phyloP scores from a whole-genome alignment of 306 rosid species.

The Dalbergia cochinchinensis region DNA sequence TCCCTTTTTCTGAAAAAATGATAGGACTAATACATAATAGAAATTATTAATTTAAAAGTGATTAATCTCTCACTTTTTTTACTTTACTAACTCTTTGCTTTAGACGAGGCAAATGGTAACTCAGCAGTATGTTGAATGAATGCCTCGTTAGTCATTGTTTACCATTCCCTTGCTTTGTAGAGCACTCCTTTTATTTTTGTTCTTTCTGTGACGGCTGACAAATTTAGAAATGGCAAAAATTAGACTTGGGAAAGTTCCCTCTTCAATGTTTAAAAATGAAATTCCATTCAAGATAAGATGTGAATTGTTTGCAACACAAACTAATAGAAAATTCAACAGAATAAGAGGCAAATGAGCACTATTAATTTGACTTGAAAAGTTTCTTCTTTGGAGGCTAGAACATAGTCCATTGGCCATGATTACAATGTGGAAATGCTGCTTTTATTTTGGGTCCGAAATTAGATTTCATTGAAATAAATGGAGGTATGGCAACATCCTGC shows the following conservation, averaged over 20 bases:
- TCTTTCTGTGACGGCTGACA: not conserved
- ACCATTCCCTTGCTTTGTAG: not conserved
- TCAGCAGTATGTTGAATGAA: not conserved
- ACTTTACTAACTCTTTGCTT: too few species aligned
- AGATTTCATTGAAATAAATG: too few species aligned
- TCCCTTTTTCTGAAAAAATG: too few species aligned
- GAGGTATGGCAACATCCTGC: too few species aligned
- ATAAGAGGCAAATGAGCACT: not conserved
- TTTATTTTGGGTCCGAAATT: too few species aligned
- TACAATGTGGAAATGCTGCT: too few species aligned
- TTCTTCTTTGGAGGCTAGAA: not conserved
- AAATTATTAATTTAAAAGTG: too few species aligned
- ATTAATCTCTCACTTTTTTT: too few species aligned
- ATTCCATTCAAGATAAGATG: not conserved
- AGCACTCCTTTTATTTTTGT: too few species aligned
- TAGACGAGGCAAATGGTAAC: too few species aligned
- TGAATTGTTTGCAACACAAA: not conserved
- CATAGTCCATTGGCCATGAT: too few species aligned
- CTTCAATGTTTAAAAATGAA: not conserved
- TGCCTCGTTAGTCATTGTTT: not conserved
- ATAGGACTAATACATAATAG: too few species aligned
- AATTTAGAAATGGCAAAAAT: conserved; percentile 25
- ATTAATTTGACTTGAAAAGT: not conserved
- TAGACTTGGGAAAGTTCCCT: not conserved
- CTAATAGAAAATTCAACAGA: not conserved